Conservation (phyloP, 2,329 filamentous ascomycete species). For the Penicillium brasilianum region DNA sequence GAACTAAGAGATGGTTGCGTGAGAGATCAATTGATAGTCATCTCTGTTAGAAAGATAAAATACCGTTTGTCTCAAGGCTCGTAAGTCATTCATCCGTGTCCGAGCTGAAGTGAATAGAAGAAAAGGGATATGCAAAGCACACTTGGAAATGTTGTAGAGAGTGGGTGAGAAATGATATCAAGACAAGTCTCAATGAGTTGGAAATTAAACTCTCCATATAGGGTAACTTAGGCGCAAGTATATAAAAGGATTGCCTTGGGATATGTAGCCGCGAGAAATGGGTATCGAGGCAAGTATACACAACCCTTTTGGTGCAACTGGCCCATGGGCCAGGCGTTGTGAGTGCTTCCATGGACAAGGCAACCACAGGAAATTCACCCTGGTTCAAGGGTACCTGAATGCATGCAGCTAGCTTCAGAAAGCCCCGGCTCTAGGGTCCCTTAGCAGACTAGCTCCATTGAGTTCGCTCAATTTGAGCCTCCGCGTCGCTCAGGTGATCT, state of each 20-base stretch:
- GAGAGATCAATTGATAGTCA: no score
- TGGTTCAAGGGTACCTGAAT: background rate
- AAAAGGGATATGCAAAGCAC: background rate
- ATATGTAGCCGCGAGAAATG: background rate
- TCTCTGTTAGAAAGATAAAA: no score
- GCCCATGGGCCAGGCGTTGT: background rate
- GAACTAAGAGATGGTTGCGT: background rate
- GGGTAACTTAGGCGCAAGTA: background rate
- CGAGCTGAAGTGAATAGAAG: background rate
- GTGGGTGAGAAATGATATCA: background rate
- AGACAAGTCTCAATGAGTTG: background rate
- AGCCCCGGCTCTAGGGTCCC: no score
- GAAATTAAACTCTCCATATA: background rate
- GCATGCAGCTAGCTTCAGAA: background rate
- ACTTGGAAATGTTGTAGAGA: background rate
- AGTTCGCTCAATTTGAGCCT: background rate
- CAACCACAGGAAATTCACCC: background rate
- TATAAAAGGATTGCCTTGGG: background rate
- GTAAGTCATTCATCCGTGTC: background rate
- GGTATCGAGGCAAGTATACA: background rate
- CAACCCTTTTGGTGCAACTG: no score
- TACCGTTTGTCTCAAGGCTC: background rate
- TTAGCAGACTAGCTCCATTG: no score
- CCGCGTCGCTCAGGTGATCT: slow-evolving; percentile 22
- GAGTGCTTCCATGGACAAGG: background rate